These are phyloP conservation scores for Lactarius hatsudake DNA, from an alignment of 768 basidiomycete species.

Conservation along the genomic window DNA sequence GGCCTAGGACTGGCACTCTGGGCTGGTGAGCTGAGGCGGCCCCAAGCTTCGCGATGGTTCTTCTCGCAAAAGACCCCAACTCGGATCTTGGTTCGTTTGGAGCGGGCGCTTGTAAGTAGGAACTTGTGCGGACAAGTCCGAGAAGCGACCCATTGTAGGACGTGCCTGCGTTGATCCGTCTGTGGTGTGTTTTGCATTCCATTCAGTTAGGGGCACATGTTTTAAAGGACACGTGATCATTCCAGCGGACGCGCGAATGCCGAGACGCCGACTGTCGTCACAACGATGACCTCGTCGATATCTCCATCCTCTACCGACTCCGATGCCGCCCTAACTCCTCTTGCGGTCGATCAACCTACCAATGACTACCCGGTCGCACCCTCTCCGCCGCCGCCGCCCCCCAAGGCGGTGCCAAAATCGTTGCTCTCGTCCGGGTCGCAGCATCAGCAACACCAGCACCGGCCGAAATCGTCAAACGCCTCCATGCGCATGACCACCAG, in stretches of 20 bases:
- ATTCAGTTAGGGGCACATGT: background rate
- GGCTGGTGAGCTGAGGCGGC: background rate
- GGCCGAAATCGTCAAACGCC: background rate
- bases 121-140: background rate
- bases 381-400: background rate
- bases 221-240: background rate
- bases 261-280: background rate
- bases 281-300: background rate
- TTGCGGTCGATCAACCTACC: background rate
- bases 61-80: background rate
- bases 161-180: background rate
- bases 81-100: constrained; percentile 13
- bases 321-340: background rate
- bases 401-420: background rate
- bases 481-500: background rate
- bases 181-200: too few species aligned
- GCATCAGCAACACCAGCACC: background rate
- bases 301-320: background rate
- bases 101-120: constrained; percentile 11
- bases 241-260: background rate
- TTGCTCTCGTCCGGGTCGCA: background rate
- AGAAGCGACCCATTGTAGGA: background rate
- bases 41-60: too few species aligned
- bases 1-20: background rate
- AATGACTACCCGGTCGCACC: background rate